A percentile compares a stretch with the other conserved stretches of the same genome.
Evolutionary conservation across 2,329 filamentous ascomycete genomes (phyloP).

Genomic region (Phialocephala sp.): DNA sequence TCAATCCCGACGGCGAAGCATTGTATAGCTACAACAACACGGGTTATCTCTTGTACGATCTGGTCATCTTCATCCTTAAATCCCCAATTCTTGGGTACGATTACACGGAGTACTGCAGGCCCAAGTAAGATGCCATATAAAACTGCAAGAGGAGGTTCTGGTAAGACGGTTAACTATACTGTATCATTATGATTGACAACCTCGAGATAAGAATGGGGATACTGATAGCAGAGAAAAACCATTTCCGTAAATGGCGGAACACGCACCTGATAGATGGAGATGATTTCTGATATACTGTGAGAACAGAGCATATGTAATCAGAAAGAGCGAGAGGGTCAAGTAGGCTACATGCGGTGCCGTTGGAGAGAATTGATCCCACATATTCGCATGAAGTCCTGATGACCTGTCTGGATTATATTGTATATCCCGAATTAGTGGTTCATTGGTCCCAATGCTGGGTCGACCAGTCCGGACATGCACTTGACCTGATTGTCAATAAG

Average conservation of each 20-base stretch:
- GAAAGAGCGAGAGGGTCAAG: constrained; percentile 62
- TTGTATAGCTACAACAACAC: constrained; percentile 74
- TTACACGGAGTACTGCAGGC: constrained; percentile 68
- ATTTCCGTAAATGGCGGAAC: too few relatives aligned
- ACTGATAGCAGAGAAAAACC: too few relatives aligned
- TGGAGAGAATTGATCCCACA: constrained; percentile 59
- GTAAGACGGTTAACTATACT: not conserved
- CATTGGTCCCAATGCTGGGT: too few relatives aligned
- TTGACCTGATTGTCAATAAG: not conserved
- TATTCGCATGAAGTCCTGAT: constrained; percentile 14
- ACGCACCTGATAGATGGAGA: constrained; percentile 56
- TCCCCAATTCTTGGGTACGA: constrained; percentile 66
- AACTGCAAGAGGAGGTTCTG: constrained; percentile 63
- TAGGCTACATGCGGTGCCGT: constrained; percentile 63
- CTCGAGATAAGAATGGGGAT: too few relatives aligned
- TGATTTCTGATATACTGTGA: constrained; percentile 63
- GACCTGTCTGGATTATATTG: not conserved
- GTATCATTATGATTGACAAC: too few relatives aligned
- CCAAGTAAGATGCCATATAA: constrained; percentile 74
- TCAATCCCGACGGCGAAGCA: constrained; percentile 77
- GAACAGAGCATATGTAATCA: constrained; percentile 63
- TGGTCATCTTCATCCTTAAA: constrained; percentile 69
- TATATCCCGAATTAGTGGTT: not conserved
- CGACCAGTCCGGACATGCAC: too few relatives aligned
- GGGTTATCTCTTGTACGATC: constrained; percentile 73